A percentile compares a stretch with the other conserved stretches of the same genome.
These are phyloP conservation scores for Rehmannia glutinosa DNA, from an alignment of 257 asterid genomes.

Conservation along the genomic window DNA sequence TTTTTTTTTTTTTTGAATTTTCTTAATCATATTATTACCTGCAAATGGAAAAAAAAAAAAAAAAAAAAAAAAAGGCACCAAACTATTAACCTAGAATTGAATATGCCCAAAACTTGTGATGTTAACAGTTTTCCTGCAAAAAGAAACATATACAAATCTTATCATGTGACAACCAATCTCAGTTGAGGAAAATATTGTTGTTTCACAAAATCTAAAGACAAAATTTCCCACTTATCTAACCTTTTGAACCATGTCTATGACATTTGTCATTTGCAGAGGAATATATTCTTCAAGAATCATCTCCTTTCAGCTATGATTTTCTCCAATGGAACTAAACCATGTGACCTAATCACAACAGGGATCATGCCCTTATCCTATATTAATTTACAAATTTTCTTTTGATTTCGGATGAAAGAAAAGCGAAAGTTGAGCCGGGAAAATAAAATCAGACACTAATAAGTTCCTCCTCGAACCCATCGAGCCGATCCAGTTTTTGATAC, in stretches of 20 bases:
- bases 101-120: neutral
- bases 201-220: no score
- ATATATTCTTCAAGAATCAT: neutral
- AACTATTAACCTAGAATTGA: neutral
- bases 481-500: conserved; percentile 38
- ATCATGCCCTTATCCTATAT: conserved; percentile 4
- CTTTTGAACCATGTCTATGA: conserved; percentile 1
- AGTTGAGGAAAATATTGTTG: no score
- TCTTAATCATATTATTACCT: neutral
- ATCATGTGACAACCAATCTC: no score
- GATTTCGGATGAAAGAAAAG: neutral
- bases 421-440: neutral
- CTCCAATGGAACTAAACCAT: conserved; percentile 17
- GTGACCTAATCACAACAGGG: neutral
- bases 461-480: conserved; percentile 52
- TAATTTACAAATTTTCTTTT: conserved; percentile 27
- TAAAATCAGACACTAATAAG: conserved; percentile 12
- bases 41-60: neutral
- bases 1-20: no score
- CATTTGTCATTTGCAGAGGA: neutral
- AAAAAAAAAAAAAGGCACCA: neutral
- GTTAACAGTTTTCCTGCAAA: no score
- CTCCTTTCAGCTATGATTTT: conserved; percentile 9
- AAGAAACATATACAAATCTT: no score
- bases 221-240: no score